phyloP scores from a whole-genome alignment of 257 asterid species.

The Parsonsia alboflavescens region DNA sequence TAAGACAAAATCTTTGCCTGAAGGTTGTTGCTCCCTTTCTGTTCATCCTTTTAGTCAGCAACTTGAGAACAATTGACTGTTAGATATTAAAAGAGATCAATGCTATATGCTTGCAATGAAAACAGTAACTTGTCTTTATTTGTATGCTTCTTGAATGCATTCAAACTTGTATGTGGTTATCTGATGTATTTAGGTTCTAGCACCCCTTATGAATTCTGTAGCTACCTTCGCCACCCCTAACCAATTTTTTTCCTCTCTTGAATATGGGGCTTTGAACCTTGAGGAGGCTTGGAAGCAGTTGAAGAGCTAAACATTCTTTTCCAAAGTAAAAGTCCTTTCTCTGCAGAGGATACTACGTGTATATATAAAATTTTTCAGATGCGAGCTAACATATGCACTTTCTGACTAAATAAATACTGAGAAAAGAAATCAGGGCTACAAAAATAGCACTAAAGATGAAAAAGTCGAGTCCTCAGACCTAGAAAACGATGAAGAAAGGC shows the following conservation, averaged over 20 bases:
- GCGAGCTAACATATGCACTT: not conserved
- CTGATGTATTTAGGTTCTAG: not conserved
- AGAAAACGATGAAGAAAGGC: no score
- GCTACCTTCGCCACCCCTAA: not conserved
- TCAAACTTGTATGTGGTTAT: not conserved
- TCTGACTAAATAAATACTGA: not conserved
- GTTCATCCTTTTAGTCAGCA: not conserved
- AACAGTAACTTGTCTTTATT: not conserved
- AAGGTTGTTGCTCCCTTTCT: slow-evolving; percentile 13
- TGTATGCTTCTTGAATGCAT: not conserved
- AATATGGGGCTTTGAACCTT: not conserved
- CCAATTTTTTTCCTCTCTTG: not conserved
- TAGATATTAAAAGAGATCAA: not conserved
- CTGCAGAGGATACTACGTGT: no score
- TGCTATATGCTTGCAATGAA: not conserved
- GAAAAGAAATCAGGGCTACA: no score
- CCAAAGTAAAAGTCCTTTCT: not conserved
- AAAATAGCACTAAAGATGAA: no score
- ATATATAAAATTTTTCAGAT: not conserved
- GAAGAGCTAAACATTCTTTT: not conserved
- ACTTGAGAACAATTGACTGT: not conserved
- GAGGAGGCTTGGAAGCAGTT: no score
- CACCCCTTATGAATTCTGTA: not conserved
- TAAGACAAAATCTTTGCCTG: not conserved
- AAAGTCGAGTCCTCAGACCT: no score